A percentile compares a stretch with the other conserved stretches of the same genome.
Evolutionary conservation across 768 basidiomycete genomes (phyloP).

Genomic region (Lactarius hatsudake): DNA sequence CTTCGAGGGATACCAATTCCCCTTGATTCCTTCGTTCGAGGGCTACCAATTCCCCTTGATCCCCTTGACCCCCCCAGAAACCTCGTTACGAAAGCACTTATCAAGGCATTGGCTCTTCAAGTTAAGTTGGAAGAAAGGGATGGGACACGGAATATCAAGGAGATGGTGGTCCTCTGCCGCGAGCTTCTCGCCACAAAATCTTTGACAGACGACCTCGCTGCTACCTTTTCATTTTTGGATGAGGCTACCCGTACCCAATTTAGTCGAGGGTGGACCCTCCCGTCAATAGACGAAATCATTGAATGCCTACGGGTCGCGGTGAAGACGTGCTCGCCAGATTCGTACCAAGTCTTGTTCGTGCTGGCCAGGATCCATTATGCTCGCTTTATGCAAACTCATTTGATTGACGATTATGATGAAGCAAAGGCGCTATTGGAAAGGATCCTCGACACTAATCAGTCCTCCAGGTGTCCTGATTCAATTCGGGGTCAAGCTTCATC

Average conservation of each 20-base stretch:
- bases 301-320: not conserved
- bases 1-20: conserved; percentile 34
- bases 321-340: not conserved
- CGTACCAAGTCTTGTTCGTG: not conserved
- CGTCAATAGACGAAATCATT: not conserved
- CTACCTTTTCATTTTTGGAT: no score
- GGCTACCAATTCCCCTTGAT: not conserved
- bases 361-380: not conserved
- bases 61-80: not conserved
- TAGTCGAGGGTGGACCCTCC: no score
- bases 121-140: not conserved
- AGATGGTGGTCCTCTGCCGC: not conserved
- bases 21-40: conserved; percentile 34
- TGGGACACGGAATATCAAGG: not conserved
- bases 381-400: not conserved
- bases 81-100: not conserved
- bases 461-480: no score
- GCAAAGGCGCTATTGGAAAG: not conserved
- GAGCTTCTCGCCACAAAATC: not conserved
- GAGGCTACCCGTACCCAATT: no score
- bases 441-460: no score
- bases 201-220: no score
- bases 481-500: no score
- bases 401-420: not conserved
- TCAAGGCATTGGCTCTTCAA: not conserved